A percentile compares a stretch with the other conserved stretches of the same genome.
These are phyloP conservation scores for Chaetomium strumarium DNA, from an alignment of 2,329 filamentous ascomycete species.

Conservation along the genomic window DNA sequence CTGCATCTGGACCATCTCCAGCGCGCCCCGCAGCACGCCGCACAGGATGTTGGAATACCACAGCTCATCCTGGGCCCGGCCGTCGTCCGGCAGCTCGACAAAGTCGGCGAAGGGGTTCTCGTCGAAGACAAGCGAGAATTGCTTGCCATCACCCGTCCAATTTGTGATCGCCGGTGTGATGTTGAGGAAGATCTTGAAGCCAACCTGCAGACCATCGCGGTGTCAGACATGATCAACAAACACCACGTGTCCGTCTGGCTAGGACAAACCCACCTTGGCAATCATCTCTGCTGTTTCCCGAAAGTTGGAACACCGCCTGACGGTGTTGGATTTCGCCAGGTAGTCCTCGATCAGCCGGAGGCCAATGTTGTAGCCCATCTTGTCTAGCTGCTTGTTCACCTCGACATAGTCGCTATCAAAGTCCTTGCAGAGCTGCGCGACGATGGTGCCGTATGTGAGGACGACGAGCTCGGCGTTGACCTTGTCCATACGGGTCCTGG, in stretches of 20 bases:
- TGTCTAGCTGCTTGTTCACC: conserved; percentile 96
- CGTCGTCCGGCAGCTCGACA: conserved; percentile 94
- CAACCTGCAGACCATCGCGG: conserved; percentile 54
- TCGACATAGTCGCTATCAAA: conserved; percentile 90
- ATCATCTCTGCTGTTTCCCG: conserved; percentile 96
- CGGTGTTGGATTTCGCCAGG: conserved; percentile 86
- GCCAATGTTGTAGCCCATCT: conserved; percentile 99
- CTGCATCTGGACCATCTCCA: conserved; percentile 99
- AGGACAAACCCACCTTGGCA: conserved; percentile 58
- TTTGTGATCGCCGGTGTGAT: conserved; percentile 90
- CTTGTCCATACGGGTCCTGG: conserved; percentile 89
- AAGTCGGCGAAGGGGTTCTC: conserved; percentile 97
- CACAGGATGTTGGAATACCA: conserved; percentile 99
- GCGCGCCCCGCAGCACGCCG: conserved; percentile 79
- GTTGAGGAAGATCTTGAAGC: conserved; percentile 98
- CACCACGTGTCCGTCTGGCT: not conserved
- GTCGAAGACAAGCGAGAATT: conserved; percentile 93
- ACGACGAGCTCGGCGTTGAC: conserved; percentile 97
- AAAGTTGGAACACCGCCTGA: conserved; percentile 86
- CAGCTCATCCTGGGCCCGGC: conserved; percentile 87
- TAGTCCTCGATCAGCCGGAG: conserved; percentile 95
- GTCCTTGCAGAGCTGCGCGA: conserved; percentile 93
- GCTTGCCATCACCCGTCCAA: conserved; percentile 93
- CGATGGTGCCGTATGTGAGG: conserved; percentile 95
- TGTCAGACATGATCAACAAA: conserved; percentile 18